Conservation (phyloP, 169 alveolate species). For the Cyclospora cayetanensis region DNA sequence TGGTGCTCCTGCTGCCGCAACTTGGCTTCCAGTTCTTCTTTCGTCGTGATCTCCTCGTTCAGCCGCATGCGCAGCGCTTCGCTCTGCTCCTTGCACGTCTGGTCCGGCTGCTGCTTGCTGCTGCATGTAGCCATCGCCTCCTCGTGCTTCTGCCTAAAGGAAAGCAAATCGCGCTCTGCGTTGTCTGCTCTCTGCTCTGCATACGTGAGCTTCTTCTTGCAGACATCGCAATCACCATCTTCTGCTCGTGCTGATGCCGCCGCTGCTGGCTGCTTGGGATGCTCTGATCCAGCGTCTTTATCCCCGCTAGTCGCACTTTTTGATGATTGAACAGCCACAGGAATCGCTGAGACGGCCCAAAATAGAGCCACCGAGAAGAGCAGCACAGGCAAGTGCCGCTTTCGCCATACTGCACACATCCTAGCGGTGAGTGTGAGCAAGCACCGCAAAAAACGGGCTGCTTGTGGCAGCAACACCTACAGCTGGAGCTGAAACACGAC, state of each 20-base stretch:
- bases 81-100: not conserved
- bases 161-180: slow-evolving; percentile 2
- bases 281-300: too few species aligned
- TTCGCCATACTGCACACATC: too few species aligned
- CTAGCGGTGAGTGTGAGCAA: too few species aligned
- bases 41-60: not conserved
- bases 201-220: not conserved
- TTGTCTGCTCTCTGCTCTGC: slow-evolving; percentile 20
- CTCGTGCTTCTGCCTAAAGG: slow-evolving; percentile 3
- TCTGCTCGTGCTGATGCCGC: not conserved
- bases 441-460: too few species aligned
- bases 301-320: too few species aligned
- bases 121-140: slow-evolving; percentile 3
- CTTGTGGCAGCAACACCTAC: too few species aligned
- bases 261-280: too few species aligned
- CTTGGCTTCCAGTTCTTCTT: not conserved
- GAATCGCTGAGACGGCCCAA: too few species aligned
- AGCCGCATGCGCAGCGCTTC: not conserved
- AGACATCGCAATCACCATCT: not conserved
- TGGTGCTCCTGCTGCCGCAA: slow-evolving; percentile 1
- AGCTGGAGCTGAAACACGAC: too few species aligned
- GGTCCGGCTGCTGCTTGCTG: slow-evolving; percentile 14
- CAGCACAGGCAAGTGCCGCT: too few species aligned
- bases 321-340: too few species aligned
- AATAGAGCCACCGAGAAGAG: too few species aligned